phyloP scores from a whole-genome alignment of 345 rosid species.

The Eucalyptus marginata region DNA sequence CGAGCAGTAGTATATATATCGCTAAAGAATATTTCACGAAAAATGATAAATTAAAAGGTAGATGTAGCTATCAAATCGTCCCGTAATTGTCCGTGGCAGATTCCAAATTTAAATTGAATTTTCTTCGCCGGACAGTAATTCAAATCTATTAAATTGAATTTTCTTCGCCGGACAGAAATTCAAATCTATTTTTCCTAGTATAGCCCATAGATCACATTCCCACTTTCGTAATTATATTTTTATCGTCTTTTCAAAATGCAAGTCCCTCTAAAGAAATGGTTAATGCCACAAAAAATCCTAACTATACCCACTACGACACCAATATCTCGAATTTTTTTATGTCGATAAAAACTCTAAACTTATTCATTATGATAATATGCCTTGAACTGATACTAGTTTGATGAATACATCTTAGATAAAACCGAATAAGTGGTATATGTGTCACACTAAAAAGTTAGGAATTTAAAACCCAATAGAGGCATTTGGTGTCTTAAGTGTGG shows the following conservation, averaged over 20 bases:
- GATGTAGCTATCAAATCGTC: not conserved
- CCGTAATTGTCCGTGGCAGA: not conserved
- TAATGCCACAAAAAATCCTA: not conserved
- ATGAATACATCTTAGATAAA: accelerated
- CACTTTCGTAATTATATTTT: not conserved
- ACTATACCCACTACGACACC: accelerated
- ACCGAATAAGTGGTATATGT: not conserved
- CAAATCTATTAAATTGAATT: not conserved
- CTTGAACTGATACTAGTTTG: accelerated
- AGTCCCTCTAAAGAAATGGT: not conserved
- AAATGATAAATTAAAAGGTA: not conserved
- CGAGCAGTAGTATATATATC: not conserved
- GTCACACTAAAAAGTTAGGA: not conserved
- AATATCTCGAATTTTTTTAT: too few species aligned
- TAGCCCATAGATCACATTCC: not conserved
- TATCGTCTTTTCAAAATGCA: not conserved
- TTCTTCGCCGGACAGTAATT: not conserved
- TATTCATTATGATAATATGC: too few species aligned
- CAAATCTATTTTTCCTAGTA: not conserved
- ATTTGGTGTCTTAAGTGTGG: too few species aligned
- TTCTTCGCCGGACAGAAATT: not conserved
- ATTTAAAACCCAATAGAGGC: too few species aligned
- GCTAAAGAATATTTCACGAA: not conserved
- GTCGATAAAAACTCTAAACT: not conserved
- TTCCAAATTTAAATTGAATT: not conserved